These are phyloP conservation scores for Dioscorea zingiberensis DNA, from an alignment of 106 monocot species.

Conservation along the genomic window DNA sequence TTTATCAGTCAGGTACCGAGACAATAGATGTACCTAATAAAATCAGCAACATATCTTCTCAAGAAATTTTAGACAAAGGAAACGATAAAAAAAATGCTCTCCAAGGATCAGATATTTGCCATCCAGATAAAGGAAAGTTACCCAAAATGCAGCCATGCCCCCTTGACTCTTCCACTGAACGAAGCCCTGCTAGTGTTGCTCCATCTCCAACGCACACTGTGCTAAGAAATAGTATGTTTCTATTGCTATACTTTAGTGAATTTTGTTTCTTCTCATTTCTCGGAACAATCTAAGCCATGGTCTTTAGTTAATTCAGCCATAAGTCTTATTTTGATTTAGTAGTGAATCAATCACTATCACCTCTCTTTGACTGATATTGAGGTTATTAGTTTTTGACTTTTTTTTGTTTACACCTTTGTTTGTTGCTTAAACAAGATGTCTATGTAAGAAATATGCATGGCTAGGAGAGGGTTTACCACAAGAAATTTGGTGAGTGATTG, in stretches of 20 bases:
- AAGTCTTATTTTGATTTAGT: too few species aligned
- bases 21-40: not conserved
- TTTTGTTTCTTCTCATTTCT: too few species aligned
- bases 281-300: too few species aligned
- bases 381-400: too few species aligned
- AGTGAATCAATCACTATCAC: too few species aligned
- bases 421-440: too few species aligned
- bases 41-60: not conserved
- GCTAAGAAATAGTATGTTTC: not conserved
- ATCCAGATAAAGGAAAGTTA: not conserved
- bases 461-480: too few species aligned
- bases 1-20: not conserved
- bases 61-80: not conserved
- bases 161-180: not conserved
- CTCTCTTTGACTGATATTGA: too few species aligned
- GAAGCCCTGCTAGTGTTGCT: not conserved
- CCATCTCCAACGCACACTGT: conserved; percentile 1
- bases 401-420: too few species aligned
- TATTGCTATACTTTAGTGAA: not conserved
- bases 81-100: not conserved
- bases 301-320: too few species aligned
- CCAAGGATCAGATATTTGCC: not conserved
- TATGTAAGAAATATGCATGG: too few species aligned
- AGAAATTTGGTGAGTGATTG: too few species aligned
- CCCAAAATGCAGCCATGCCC: not conserved